These are phyloP conservation scores for Pythium insidiosum DNA, from an alignment of 352 stramenopile genomes.

Conservation along the genomic window DNA sequence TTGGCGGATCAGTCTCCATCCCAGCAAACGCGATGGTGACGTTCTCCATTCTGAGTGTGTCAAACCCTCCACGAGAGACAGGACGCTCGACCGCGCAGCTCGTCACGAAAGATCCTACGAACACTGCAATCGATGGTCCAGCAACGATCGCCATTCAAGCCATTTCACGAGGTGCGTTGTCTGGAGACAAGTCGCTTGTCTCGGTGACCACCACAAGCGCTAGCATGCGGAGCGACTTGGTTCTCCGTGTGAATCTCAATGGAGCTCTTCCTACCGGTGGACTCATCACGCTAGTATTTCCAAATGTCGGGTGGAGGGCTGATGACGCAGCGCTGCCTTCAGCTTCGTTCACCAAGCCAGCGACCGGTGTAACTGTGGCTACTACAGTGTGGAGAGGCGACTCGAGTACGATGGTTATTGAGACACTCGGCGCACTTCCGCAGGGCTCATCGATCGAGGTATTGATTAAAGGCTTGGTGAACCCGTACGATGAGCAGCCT, in stretches of 20 bases:
- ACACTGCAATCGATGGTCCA: conserved; percentile 37
- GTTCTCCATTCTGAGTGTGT: conserved; percentile 24
- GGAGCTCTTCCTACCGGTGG: conserved; percentile 44
- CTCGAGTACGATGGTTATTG: conserved; percentile 20
- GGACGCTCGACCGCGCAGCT: conserved; percentile 29
- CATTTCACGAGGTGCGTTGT: conserved; percentile 26
- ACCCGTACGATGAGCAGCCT: conserved; percentile 30
- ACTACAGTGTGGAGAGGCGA: conserved; percentile 21
- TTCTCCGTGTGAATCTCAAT: conserved; percentile 29
- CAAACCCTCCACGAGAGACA: conserved; percentile 48
- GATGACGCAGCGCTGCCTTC: background rate
- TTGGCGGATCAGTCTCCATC: conserved; percentile 18
- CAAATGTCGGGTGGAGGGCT: conserved; percentile 32
- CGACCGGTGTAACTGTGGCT: conserved; percentile 20
- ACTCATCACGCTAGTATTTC: conserved; percentile 25
- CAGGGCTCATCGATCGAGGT: conserved; percentile 29
- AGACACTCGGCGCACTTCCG: conserved; percentile 26
- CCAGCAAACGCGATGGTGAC: conserved; percentile 19
- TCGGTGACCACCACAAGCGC: conserved; percentile 31
- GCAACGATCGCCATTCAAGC: conserved; percentile 29
- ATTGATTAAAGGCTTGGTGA: conserved; percentile 38
- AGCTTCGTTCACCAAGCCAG: conserved; percentile 25
- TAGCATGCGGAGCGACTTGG: conserved; percentile 47
- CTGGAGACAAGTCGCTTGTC: conserved; percentile 25
- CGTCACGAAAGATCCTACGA: conserved; percentile 24